phyloP scores from a whole-genome alignment of 768 basidiomycete species.

The Lactarius evosmus region DNA sequence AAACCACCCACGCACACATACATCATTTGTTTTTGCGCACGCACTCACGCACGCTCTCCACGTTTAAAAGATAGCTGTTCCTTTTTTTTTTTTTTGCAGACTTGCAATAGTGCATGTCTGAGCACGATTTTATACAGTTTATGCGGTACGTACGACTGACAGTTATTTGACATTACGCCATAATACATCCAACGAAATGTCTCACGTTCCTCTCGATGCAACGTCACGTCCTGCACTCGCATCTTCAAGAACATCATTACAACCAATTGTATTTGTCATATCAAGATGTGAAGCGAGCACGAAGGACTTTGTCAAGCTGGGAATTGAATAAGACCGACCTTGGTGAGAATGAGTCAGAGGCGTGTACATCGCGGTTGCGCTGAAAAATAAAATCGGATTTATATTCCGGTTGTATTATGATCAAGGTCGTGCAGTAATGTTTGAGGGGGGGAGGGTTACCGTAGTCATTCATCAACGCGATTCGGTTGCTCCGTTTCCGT shows the following conservation, averaged over 20 bases:
- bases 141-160: slow-evolving; percentile 1
- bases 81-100: background rate
- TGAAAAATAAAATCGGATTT: background rate
- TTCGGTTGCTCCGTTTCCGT: too few relatives aligned
- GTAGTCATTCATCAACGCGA: background rate
- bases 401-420: too few relatives aligned
- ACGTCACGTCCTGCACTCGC: background rate
- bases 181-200: background rate
- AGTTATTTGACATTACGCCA: background rate
- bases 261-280: background rate
- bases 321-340: background rate
- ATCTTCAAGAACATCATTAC: background rate
- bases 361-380: background rate
- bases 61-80: slow-evolving; percentile 10
- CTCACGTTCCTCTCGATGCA: background rate
- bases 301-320: background rate
- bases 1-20: slow-evolving; percentile 2
- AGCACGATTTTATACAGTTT: background rate
- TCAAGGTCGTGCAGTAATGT: too few relatives aligned
- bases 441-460: too few relatives aligned
- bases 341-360: background rate
- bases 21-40: background rate
- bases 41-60: background rate
- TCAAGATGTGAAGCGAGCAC: background rate
- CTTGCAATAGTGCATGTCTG: slow-evolving; percentile 1